These are phyloP conservation scores for Coelastrella sp. DNA, from an alignment of 139 green algal species.

Conservation along the genomic window DNA sequence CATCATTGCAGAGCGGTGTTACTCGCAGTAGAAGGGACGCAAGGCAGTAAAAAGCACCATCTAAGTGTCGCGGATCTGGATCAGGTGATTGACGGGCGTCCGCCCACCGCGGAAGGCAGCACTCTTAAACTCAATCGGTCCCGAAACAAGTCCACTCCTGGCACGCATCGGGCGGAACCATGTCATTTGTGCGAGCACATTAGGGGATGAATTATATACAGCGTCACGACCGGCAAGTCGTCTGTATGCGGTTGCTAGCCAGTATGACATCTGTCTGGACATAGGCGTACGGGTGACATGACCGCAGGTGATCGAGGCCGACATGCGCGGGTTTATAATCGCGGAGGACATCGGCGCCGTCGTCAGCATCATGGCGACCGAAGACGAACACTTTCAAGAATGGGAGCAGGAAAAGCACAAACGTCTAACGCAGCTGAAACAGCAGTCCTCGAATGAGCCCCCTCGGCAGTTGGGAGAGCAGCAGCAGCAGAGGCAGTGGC, in stretches of 20 bases:
- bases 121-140: neutral
- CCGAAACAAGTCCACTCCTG: too few relatives aligned
- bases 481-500: neutral
- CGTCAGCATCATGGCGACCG: neutral
- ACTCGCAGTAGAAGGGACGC: conserved; percentile 15
- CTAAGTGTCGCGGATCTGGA: neutral
- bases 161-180: too few relatives aligned
- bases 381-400: neutral
- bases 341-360: conserved; percentile 17
- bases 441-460: neutral
- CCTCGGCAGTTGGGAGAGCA: neutral
- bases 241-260: too few relatives aligned
- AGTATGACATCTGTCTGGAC: too few relatives aligned
- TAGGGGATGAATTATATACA: too few relatives aligned
- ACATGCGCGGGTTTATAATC: conserved; percentile 30
- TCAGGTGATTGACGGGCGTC: neutral
- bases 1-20: conserved; percentile 30
- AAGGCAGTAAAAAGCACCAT: neutral
- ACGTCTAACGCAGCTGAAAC: neutral
- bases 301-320: conserved; percentile 16
- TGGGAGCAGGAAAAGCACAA: conserved; percentile 15
- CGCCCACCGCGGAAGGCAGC: neutral
- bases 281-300: neutral
- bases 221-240: too few relatives aligned
- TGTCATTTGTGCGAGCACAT: too few relatives aligned